Base-by-base conservation (phyloP, 768 basidiomycete species). In the Russula ochroleuca region DNA sequence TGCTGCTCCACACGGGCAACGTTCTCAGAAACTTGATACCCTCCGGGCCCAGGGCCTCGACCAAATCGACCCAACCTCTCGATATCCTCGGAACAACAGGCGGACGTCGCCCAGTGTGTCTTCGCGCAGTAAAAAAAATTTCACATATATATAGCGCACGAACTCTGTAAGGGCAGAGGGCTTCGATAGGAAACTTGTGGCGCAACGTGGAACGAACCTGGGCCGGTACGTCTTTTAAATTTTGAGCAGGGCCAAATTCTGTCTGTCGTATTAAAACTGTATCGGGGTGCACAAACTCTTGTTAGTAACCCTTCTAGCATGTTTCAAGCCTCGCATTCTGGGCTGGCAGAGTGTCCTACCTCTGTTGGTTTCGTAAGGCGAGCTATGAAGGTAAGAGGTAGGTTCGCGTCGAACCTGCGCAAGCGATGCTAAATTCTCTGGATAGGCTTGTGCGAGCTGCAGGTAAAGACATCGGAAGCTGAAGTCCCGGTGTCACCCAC, bases 381-480 rank as follows among this genome's bases (percentile, higher is more conserved):
- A 25, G 48, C 67, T 41, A 62, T 41, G 48, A 67, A 64, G 60
- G 56, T 61, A 25, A 25, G 52, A 40, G 15, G 28, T 38, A 48
- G 21, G 13, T 57, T 41, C 17, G 3, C 19, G 13, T 52, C 37
- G 28, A 45, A 52, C 38, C 10, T 23, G 8, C 14, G 17, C 2
- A 55, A 9, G 28, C 8, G 37, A 48, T 62, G n/a, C 25, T 15
- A 0, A 55, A 6, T 13, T n/a, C 19, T 28, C 35, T 55, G 25
- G 4, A 28, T 67, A 86, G 85, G 85, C 85, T 56, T 86, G 85
- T 70, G 75, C 79, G 63, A 80, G 74, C 66, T 86, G 85, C 79
- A 84, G 84, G 84, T 78, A 75, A 73, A 43, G 19, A 31, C 17
- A 10, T 40, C 19, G 75, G 67, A 47, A 47, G 57, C 40, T 51